Evolutionary conservation across 371 early-diverging fungal species (phyloP), one percentile per base, ranked within the genome.

Genomic region (Actinomucor elegans): DNA sequence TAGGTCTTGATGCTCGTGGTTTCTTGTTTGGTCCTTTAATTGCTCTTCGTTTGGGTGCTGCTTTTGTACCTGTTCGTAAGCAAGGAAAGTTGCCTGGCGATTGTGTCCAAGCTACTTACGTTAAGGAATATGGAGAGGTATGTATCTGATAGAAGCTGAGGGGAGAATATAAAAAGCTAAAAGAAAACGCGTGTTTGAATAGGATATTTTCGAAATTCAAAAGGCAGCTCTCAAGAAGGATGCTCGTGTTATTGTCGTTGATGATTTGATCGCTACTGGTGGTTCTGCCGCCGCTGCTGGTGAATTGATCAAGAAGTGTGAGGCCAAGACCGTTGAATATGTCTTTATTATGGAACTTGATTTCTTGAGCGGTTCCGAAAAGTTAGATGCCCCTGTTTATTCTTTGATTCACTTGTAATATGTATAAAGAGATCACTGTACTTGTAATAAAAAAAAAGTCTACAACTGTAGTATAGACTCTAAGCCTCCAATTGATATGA

Each of bases 181-280:
- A 40, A 32, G 29, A 32, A 20, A 29, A 14, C 11, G 21, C 4
- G 29, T 12, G 17, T 15, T 15, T 23, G 33, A 59, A 40, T 61
- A 87, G 81, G 97, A 98, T 62, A 65, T 83, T 45, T 94, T 98
- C 75, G 97, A 98, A 73, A 87, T 98, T 80, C 91, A 93, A 70
- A 70, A 79, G 44, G 83, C 73, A 52, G 85, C 93, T 27, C 83
- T 98, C 66, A 85, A 88, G 75, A 58, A 81, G 20, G 91, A 90
- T 34, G 85, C 92, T 67, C 86, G 86, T 57, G 97, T 97, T 10
- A 83, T 97, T 50, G 81, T 97, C 26, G 71, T 98, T 64, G 99
- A 98, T 64, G 99, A 98, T 66, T 71, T 98, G 65, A 89, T 97
- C 73, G 98, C 98, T 21, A 98, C 98, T 5, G 98, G 98, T 60